A percentile compares a stretch with the other conserved stretches of the same genome.
Conservation (phyloP, 2,329 filamentous ascomycete genomes). For the Alternaria viburni region DNA sequence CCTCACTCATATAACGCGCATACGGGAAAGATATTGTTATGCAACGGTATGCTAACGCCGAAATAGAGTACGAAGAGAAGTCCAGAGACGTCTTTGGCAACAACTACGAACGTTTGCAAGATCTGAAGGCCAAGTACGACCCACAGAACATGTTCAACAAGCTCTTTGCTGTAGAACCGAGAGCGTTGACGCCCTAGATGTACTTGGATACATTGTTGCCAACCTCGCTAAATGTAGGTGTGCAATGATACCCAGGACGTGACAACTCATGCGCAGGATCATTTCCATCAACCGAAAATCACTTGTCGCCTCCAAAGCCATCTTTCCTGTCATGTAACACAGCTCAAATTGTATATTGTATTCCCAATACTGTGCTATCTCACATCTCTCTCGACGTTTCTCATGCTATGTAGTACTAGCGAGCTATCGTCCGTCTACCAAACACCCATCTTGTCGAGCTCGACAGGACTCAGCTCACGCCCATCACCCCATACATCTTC, state of each 20-base stretch:
- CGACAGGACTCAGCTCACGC: neutral
- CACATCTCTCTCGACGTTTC: neutral
- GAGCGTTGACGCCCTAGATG: neutral
- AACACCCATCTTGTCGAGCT: neutral
- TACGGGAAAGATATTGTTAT: neutral
- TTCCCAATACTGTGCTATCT: neutral
- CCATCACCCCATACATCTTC: neutral
- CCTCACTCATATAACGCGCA: neutral
- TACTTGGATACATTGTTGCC: neutral
- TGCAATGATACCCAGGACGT: neutral
- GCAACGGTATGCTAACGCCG: neutral
- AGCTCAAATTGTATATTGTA: neutral
- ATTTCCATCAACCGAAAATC: neutral
- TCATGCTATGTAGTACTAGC: neutral
- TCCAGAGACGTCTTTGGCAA: slow-evolving; percentile 10
- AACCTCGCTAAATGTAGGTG: neutral
- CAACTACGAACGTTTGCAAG: slow-evolving; percentile 10
- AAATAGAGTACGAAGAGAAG: slow-evolving; percentile 11
- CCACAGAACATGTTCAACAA: slow-evolving; percentile 10
- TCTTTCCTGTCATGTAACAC: neutral
- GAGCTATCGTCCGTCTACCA: neutral
- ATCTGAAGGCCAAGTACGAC: slow-evolving; percentile 14
- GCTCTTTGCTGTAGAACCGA: neutral
- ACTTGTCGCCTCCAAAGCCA: neutral
- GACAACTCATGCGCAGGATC: neutral